Conservation (phyloP, 306 rosid species). For the Luffa acutangula region DNA sequence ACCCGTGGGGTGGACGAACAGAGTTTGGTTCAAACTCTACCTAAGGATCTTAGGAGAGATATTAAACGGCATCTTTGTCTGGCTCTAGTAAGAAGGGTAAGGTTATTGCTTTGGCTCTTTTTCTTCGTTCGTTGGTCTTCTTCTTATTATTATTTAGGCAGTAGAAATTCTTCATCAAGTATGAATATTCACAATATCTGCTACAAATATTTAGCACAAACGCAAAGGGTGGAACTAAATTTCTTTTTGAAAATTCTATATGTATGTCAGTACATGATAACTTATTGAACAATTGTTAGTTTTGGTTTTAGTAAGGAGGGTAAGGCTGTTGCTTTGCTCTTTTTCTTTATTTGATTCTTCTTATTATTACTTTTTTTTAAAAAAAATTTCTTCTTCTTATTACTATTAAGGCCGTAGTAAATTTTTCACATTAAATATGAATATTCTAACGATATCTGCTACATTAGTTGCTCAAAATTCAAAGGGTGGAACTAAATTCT, state of each 20-base stretch:
- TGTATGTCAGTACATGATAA: neutral
- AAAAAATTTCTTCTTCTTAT: neutral
- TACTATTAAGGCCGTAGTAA: neutral
- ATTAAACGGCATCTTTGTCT: constrained; percentile 95
- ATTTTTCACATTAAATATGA: neutral
- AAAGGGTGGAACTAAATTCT: neutral
- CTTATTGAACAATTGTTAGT: neutral
- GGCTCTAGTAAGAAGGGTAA: constrained; percentile 96
- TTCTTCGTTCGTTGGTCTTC: neutral
- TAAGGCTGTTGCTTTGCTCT: constrained; percentile 19
- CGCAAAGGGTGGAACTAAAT: neutral
- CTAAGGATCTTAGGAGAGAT: constrained; percentile 96
- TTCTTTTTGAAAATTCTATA: neutral
- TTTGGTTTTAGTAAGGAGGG: constrained; percentile 83
- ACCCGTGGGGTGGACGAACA: constrained; percentile 96
- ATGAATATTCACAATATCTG: neutral
- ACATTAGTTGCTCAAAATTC: neutral
- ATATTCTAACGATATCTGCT: neutral
- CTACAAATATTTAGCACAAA: neutral
- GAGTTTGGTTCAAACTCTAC: constrained; percentile 75
- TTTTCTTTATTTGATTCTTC: neutral
- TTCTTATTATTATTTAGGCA: neutral
- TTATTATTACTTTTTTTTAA: neutral
- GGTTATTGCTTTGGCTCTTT: constrained; percentile 14
- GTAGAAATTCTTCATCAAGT: neutral